Percentiles rank a stretch among this genome's conserved stretches.
These are phyloP conservation scores for Pseudocercospora macadamiae DNA, from an alignment of 2,329 filamentous ascomycete genomes.

Conservation along the genomic window DNA sequence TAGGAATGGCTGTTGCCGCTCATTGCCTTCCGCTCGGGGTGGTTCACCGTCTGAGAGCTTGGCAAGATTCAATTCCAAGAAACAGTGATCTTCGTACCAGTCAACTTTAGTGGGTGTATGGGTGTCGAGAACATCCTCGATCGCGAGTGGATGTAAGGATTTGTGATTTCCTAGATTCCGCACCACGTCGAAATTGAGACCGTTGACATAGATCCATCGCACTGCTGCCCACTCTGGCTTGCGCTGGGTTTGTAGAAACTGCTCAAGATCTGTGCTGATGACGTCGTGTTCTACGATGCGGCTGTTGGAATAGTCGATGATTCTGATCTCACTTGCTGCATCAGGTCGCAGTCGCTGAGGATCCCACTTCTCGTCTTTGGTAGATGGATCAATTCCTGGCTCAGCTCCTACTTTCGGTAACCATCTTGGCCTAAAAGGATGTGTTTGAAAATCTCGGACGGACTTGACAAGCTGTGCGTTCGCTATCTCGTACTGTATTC, in stretches of 20 bases:
- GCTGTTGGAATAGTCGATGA: slow-evolving; percentile 80
- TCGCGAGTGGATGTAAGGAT: slow-evolving; percentile 75
- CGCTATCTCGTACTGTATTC: too few species aligned
- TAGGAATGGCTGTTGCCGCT: not conserved
- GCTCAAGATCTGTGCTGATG: slow-evolving; percentile 68
- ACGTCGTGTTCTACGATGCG: slow-evolving; percentile 64
- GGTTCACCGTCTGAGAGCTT: slow-evolving; percentile 51
- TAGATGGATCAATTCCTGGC: slow-evolving; percentile 30
- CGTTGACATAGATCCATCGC: slow-evolving; percentile 93
- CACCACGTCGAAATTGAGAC: slow-evolving; percentile 89
- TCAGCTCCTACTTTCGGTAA: slow-evolving; percentile 27
- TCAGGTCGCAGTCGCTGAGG: slow-evolving; percentile 12
- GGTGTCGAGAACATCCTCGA: slow-evolving; percentile 86
- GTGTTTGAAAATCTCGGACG: not conserved
- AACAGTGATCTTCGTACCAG: slow-evolving; percentile 68
- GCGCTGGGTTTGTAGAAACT: slow-evolving; percentile 65
- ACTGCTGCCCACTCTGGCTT: slow-evolving; percentile 74
- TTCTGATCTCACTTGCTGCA: slow-evolving; percentile 70
- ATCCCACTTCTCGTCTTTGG: slow-evolving; percentile 18
- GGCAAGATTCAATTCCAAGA: slow-evolving; percentile 56
- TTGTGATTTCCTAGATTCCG: slow-evolving; percentile 75
- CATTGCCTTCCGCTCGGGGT: not conserved
- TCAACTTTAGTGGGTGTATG: slow-evolving; percentile 85
- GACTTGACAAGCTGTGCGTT: not conserved
- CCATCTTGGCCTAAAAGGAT: slow-evolving; percentile 11